phyloP scores from a whole-genome alignment of 352 stramenopile genomes.

The Pythium utonaiense region DNA sequence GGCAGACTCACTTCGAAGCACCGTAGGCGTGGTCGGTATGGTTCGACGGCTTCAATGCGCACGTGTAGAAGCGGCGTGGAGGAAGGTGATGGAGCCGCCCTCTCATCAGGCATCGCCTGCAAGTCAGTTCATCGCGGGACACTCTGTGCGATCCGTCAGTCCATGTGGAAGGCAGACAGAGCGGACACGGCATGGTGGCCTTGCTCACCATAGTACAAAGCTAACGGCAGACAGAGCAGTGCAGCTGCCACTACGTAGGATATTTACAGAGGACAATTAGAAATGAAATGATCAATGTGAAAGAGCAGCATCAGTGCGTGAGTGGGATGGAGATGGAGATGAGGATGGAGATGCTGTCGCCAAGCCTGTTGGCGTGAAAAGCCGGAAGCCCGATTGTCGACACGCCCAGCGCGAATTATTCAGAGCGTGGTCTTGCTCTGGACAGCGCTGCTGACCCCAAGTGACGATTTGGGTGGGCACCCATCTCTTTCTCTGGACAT shows the following conservation, averaged over 20 bases:
- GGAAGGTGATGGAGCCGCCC: neutral
- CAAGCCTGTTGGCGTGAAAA: slow-evolving; percentile 2
- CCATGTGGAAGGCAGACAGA: slow-evolving; percentile 4
- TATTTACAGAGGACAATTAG: neutral
- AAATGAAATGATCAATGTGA: neutral
- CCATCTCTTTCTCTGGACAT: neutral
- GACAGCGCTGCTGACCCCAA: neutral
- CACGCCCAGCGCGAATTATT: neutral
- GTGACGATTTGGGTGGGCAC: neutral
- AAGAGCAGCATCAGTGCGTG: neutral
- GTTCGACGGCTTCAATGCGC: neutral
- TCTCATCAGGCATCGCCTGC: neutral
- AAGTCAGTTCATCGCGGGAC: neutral
- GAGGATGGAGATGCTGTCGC: too few species aligned
- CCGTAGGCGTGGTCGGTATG: neutral
- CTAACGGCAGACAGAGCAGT: neutral
- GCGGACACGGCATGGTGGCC: neutral
- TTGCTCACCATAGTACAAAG: slow-evolving; percentile 4
- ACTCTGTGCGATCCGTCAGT: neutral
- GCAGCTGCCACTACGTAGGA: too few species aligned
- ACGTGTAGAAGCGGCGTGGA: neutral
- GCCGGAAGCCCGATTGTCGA: neutral
- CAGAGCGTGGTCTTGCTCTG: neutral
- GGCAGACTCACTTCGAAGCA: too few species aligned
- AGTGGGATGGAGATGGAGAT: neutral